Conservation (phyloP, 2,329 filamentous ascomycete genomes). For the Epichloe sibirici region DNA sequence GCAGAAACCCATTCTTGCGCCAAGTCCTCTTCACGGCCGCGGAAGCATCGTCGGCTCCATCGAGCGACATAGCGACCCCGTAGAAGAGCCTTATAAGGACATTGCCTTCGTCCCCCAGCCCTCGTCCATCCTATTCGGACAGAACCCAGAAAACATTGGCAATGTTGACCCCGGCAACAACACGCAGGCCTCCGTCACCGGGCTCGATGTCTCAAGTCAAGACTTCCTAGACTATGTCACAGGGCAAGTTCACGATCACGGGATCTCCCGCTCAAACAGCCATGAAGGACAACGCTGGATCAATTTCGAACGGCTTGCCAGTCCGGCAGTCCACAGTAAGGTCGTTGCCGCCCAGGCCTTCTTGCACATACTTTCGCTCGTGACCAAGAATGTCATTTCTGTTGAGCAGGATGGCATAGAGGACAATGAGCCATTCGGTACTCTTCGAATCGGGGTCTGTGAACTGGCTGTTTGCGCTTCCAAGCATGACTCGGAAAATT, state of each 20-base stretch:
- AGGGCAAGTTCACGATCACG: constrained; percentile 22
- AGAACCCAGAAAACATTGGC: constrained; percentile 7
- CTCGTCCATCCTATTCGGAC: constrained; percentile 18
- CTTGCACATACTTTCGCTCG: constrained; percentile 60
- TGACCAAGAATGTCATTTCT: constrained; percentile 49
- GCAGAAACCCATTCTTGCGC: constrained; percentile 19
- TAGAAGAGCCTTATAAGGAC: constrained; percentile 18
- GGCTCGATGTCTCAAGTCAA: constrained; percentile 31
- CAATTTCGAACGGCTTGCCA: constrained; percentile 57
- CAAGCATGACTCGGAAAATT: too few relatives aligned
- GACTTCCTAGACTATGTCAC: constrained; percentile 34
- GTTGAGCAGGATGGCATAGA: constrained; percentile 45
- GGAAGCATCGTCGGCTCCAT: constrained; percentile 27
- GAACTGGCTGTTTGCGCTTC: too few relatives aligned
- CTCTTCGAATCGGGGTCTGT: constrained; percentile 18
- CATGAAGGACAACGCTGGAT: constrained; percentile 33
- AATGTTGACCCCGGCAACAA: constrained; percentile 12
- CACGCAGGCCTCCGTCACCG: constrained; percentile 21
- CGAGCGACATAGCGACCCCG: constrained; percentile 35
- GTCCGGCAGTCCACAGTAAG: constrained; percentile 38
- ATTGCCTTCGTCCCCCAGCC: constrained; percentile 22
- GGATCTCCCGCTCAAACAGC: constrained; percentile 20
- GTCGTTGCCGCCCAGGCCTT: constrained; percentile 63
- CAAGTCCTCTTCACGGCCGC: constrained; percentile 26
- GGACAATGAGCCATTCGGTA: constrained; percentile 29